These are phyloP conservation scores for Aristolochia fimbriata DNA, from an alignment of 164 flowering plant genomes.

Conservation along the genomic window DNA sequence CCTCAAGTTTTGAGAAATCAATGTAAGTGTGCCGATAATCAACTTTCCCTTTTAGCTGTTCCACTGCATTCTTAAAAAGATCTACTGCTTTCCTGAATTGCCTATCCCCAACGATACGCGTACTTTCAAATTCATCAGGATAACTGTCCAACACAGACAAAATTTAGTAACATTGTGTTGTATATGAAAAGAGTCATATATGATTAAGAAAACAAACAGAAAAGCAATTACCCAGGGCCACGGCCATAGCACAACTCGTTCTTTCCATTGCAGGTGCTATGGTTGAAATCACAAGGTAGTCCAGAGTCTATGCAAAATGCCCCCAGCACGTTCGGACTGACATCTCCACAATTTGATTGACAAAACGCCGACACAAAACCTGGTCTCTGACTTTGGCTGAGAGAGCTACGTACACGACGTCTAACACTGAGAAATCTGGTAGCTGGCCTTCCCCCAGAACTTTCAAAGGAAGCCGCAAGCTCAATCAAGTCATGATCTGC, in stretches of 20 bases:
- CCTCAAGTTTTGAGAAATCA: slow-evolving; percentile 81
- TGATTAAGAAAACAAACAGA: background rate
- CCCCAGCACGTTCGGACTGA: slow-evolving; percentile 97
- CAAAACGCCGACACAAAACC: slow-evolving; percentile 92
- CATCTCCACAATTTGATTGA: slow-evolving; percentile 96
- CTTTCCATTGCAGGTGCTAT: slow-evolving; percentile 94
- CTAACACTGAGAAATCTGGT: slow-evolving; percentile 52
- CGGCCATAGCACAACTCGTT: slow-evolving; percentile 95
- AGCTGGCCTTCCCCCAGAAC: slow-evolving; percentile 57
- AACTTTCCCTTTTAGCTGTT: slow-evolving; percentile 71
- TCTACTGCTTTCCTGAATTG: slow-evolving; percentile 79
- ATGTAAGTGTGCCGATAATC: slow-evolving; percentile 64
- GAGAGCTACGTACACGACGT: slow-evolving; percentile 61
- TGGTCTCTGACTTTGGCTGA: slow-evolving; percentile 57
- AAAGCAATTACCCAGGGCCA: slow-evolving; percentile 80
- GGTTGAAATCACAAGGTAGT: slow-evolving; percentile 96
- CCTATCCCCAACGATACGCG: slow-evolving; percentile 84
- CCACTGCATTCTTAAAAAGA: slow-evolving; percentile 70
- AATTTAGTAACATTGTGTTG: background rate
- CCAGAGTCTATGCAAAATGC: slow-evolving; percentile 91
- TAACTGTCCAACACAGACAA: slow-evolving; percentile 35
- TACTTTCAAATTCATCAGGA: slow-evolving; percentile 97
- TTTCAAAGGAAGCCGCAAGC: slow-evolving; percentile 72
- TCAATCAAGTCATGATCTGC: slow-evolving; percentile 70
- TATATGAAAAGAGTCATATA: background rate